Conservation (phyloP, 179 eudicot genomes). For the Camellia oleifera region DNA sequence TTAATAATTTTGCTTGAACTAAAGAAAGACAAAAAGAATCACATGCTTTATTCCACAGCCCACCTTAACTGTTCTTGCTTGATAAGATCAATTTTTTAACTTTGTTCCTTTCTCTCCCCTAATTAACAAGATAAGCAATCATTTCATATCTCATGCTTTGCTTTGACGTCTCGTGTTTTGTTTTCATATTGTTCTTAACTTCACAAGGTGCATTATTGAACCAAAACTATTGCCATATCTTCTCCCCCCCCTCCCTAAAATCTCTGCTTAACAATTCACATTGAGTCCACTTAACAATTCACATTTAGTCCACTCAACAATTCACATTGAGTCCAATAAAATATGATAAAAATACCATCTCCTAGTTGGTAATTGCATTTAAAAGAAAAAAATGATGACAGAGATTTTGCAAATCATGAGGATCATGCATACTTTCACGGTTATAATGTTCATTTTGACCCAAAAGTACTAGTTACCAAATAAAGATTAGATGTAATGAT, state of each 20-base stretch:
- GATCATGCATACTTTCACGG: neutral
- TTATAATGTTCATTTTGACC: no score
- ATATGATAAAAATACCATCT: neutral
- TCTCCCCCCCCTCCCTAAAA: neutral
- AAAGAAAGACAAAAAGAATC: neutral
- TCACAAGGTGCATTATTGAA: neutral
- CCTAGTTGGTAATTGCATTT: neutral
- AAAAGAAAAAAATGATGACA: no score
- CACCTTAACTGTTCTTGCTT: slow-evolving; percentile 7
- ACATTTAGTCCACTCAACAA: neutral
- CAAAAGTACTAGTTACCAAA: no score
- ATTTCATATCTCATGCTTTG: neutral
- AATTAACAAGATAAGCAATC: neutral
- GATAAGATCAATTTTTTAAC: neutral
- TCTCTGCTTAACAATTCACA: no score
- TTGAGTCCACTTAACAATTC: no score
- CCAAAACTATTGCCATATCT: neutral
- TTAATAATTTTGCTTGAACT: neutral
- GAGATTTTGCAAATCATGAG: neutral
- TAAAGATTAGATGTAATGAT: no score
- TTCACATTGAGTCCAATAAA: neutral
- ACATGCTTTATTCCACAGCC: neutral
- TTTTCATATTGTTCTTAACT: neutral
- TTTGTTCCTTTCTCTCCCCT: neutral
- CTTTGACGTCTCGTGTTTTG: no score